Conservation (phyloP, 768 basidiomycete species). For the Termitomyces sp. region DNA sequence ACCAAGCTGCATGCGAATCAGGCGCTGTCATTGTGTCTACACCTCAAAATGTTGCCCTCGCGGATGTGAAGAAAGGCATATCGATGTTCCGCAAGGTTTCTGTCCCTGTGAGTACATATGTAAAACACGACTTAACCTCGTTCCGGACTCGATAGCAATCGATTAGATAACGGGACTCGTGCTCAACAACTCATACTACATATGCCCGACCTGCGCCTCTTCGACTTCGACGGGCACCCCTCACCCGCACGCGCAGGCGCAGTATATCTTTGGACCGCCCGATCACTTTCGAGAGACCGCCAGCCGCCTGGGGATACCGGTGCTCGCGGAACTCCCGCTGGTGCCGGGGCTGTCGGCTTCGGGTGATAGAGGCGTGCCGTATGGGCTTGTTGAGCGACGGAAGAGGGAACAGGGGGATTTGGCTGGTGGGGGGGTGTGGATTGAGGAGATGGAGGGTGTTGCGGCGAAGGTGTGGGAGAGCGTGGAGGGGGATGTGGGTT, state of each 20-base stretch:
- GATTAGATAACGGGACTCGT: conserved; percentile 78
- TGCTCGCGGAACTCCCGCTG: conserved; percentile 81
- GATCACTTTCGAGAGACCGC: conserved; percentile 59
- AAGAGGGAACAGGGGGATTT: conserved; percentile 9
- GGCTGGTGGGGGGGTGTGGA: conserved; percentile 14
- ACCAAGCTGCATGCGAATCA: conserved; percentile 22
- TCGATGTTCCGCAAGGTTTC: conserved; percentile 87
- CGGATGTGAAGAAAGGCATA: conserved; percentile 90
- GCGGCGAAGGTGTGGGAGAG: conserved; percentile 13
- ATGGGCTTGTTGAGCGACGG: conserved; percentile 12
- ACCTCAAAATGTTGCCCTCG: conserved; percentile 89
- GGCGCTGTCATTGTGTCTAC: conserved; percentile 94
- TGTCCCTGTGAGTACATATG: conserved; percentile 62
- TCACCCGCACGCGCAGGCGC: conserved; percentile 27
- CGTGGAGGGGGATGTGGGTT: background rate
- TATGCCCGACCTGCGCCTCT: conserved; percentile 67
- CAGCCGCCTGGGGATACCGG: conserved; percentile 45
- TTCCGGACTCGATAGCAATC: background rate
- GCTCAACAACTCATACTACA: conserved; percentile 84
- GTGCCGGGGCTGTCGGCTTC: conserved; percentile 67
- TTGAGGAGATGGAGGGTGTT: conserved; percentile 11
- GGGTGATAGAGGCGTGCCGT: conserved; percentile 58
- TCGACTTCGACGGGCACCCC: background rate
- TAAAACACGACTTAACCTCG: background rate
- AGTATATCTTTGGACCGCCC: conserved; percentile 69